phyloP scores from a whole-genome alignment of 108 stramenopile genomes.

The Parietichytrium sp. region DNA sequence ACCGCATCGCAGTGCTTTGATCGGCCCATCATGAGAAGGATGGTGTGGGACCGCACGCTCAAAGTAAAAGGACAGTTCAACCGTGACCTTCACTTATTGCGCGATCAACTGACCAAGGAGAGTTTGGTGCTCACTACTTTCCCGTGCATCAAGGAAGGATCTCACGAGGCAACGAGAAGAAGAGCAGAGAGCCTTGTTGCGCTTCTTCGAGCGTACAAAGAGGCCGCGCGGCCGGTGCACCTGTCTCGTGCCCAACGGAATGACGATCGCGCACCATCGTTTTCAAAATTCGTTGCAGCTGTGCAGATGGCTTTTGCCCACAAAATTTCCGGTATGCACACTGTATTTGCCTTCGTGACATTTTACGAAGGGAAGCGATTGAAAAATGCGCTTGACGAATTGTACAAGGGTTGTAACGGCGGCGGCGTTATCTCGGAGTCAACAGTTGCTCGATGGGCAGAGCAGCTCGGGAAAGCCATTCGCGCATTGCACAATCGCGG shows the following conservation, averaged over 20 bases:
- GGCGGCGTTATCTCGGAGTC: background rate
- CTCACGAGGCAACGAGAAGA: background rate
- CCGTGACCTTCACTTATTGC: background rate
- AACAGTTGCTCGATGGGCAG: background rate
- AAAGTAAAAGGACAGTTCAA: background rate
- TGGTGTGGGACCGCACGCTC: background rate
- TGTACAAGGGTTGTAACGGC: background rate
- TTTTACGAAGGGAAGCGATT: background rate
- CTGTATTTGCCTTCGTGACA: background rate
- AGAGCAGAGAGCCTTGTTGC: too few species aligned
- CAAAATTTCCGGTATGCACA: too few species aligned
- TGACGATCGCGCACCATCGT: slow-evolving; percentile 14
- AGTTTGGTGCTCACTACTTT: background rate
- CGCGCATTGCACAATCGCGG: background rate
- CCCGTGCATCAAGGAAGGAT: background rate
- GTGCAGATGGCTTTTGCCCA: background rate
- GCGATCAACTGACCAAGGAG: background rate
- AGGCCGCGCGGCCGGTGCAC: background rate
- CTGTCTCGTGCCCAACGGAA: background rate
- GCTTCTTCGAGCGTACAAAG: background rate
- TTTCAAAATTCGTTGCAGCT: background rate
- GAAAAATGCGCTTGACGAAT: background rate
- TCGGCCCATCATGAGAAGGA: background rate
- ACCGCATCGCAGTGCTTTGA: background rate
- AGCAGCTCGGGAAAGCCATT: background rate